Base-by-base conservation (phyloP, 495 filamentous ascomycete genomes). In the Aspergillus bridgeri region DNA sequence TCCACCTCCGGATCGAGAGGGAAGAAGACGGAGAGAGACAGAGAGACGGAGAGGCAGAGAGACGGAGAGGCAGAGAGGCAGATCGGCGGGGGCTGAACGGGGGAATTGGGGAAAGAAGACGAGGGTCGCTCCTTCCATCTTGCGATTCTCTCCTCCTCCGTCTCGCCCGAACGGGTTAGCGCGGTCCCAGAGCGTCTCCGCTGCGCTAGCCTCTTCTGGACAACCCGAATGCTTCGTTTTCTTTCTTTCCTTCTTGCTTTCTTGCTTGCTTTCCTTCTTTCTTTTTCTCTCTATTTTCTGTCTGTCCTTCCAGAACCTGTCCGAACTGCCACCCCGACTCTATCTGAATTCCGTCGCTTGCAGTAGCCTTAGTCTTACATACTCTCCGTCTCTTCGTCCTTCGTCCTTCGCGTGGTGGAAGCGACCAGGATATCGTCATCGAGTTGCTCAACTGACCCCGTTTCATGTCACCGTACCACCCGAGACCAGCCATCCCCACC, bases 141-240 rank as follows among this genome's bases (percentile, higher is more conserved):
- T n/a, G n/a, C n/a, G n/a, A n/a, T n/a, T n/a, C n/a, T n/a, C n/a
- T n/a, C n/a, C n/a, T n/a, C n/a, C n/a, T n/a, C n/a, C n/a, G n/a
- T n/a, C n/a, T n/a, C 6, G 27, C 27, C 27, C 27, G 27, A 29
- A 29, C 27, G 11, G 33, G 8, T 13, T 11, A 38, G 33, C 25
- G 25, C 25, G 22, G 15, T 47, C 6, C 18, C 5, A 13, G 45
- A 3, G 21, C 3, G 38, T 2, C 48, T 51, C 55, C 54, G 50
- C 54, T 57, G 11, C 15, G 8, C 53, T 65, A 65, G 48, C 60
- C 47, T 53, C 42, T 59, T 67, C 42, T 61, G 60, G 59, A 57
- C 44, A 61, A 57, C 29, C 67, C 57, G 64, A 57, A 22, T 23
- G 21, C 24, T 5, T 22, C 19, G 3, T 7, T 29, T 50, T 50